A percentile compares a stretch with the other conserved stretches of the same genome.
Evolutionary conservation across 2,329 filamentous ascomycete species (phyloP).

Genomic region (Fusarium xylarioides): DNA sequence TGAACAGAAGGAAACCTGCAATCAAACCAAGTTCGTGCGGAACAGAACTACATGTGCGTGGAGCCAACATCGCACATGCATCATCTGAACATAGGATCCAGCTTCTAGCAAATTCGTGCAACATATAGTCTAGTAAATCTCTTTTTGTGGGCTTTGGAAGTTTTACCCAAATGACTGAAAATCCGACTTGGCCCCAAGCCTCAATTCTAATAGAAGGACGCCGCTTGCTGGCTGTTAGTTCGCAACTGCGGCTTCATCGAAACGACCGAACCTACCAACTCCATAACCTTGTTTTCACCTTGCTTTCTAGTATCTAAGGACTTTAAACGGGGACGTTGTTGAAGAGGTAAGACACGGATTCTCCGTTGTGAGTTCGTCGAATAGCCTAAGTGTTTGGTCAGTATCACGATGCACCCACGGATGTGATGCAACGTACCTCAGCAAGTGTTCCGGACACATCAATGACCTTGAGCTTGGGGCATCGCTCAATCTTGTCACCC

Average conservation of each 20-base stretch:
- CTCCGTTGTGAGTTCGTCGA: slow-evolving; percentile 73
- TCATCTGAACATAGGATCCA: neutral
- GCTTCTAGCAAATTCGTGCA: slow-evolving; percentile 5
- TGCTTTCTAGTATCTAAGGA: slow-evolving; percentile 5
- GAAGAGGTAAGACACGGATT: slow-evolving; percentile 73
- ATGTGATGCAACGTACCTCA: slow-evolving; percentile 52
- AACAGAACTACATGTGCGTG: slow-evolving; percentile 9
- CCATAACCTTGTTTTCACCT: slow-evolving; percentile 29
- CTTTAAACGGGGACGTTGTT: slow-evolving; percentile 67
- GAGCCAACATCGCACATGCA: slow-evolving; percentile 1
- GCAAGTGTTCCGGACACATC: slow-evolving; percentile 87
- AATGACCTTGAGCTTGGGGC: slow-evolving; percentile 86
- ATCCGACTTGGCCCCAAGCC: slow-evolving; percentile 26
- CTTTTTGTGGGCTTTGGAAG: slow-evolving; percentile 27
- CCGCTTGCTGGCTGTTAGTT: slow-evolving; percentile 33
- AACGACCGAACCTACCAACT: slow-evolving; percentile 36
- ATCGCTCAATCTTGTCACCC: slow-evolving; percentile 80
- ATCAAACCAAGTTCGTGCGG: slow-evolving; percentile 1
- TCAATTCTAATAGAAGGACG: slow-evolving; percentile 33
- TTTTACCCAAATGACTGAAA: slow-evolving; percentile 27
- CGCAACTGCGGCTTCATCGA: neutral
- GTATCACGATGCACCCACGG: neutral
- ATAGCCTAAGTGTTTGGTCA: slow-evolving; percentile 61
- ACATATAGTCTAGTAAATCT: slow-evolving; percentile 13
- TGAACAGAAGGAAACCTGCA: neutral